Conservation (phyloP, 1,139 yeast species). For the Suhomyces bolitotheri region DNA sequence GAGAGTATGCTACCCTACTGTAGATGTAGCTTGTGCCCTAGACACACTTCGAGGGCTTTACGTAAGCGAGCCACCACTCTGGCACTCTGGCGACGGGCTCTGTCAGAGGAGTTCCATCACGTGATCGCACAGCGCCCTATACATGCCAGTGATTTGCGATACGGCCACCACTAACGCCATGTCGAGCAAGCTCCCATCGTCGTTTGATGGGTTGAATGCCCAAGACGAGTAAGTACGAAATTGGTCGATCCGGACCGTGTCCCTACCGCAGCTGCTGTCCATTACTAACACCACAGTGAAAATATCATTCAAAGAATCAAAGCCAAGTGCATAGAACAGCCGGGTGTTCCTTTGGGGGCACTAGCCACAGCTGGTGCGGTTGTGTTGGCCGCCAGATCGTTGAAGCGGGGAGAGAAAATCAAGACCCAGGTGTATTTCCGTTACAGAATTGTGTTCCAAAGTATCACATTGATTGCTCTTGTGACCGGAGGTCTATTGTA, state of each 20-base stretch:
- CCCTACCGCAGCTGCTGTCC: no score
- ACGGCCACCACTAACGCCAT: slow-evolving; percentile 2
- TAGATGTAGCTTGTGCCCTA: no score
- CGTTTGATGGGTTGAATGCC: slow-evolving; percentile 19
- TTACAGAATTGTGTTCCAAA: slow-evolving; percentile 87
- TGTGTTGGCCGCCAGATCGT: slow-evolving; percentile 71
- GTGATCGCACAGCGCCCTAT: no score
- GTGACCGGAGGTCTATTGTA: slow-evolving; percentile 74
- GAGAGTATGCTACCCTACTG: no score
- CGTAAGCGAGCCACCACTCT: no score
- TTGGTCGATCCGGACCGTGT: not conserved
- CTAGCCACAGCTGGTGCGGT: slow-evolving; percentile 81
- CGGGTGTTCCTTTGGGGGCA: slow-evolving; percentile 79
- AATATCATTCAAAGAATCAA: slow-evolving; percentile 22
- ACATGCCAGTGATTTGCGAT: no score
- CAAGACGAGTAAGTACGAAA: slow-evolving; percentile 23
- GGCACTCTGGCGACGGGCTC: no score
- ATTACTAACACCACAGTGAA: no score
- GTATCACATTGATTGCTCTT: slow-evolving; percentile 75
- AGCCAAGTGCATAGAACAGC: slow-evolving; percentile 62
- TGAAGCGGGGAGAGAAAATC: slow-evolving; percentile 68
- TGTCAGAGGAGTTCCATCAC: no score
- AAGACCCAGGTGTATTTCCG: slow-evolving; percentile 85
- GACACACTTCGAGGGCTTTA: no score
- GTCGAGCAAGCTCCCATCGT: slow-evolving; percentile 20